Base-by-base conservation (phyloP, 176 grass and related monocot genomes). In the Tillandsia fasciculata region DNA sequence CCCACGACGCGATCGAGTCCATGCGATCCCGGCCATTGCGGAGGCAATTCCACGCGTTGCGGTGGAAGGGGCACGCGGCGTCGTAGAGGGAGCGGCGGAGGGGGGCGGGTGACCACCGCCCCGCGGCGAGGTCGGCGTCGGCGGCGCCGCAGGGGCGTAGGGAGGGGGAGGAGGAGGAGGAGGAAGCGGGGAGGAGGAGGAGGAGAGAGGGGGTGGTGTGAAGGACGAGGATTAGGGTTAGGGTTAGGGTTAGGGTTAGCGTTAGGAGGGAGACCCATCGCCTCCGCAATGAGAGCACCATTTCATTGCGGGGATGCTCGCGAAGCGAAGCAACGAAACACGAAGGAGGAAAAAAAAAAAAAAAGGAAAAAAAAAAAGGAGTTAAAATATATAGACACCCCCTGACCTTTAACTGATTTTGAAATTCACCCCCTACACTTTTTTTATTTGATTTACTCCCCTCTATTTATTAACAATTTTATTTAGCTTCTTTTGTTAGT, bases 41-140 rank as follows among this genome's bases (percentile, higher is more conserved):
- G 63, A 89, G 77, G 85, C 88, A 96, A 64, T 96, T 96, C 92
- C 92, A 91, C 59, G 88, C 83, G 72, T 91, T 88, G 64, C 92
- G 92, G 66, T 96, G 92, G 78, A 91, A 96, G 28, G 85, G 88
- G 77, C 88, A 96, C 51, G 88, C 69, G 28, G 74, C n/a, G 22
- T 71, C 54, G 28, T 96, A 96, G 70, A 96, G 73, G 11, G 70
- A 77, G 33, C 7, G 56, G 70, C 53, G 83, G 24, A 10, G 59
- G 73, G 0, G 53, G 2, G 50, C 73, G 26, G 77, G 81, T 24
- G 83, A 72, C 93, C 86, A 92, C 61, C 68, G 79, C 23, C 93
- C 93, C 24, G 77, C 59, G 47, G 79, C 51, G 53, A 87, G 86
- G 63, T 97, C 93, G 52, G 77, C 78, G 52, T 66, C 50, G 70